Evolutionary conservation across 108 stramenopile genomes (phyloP).

Genomic region (Asterionellopsis glacialis): DNA sequence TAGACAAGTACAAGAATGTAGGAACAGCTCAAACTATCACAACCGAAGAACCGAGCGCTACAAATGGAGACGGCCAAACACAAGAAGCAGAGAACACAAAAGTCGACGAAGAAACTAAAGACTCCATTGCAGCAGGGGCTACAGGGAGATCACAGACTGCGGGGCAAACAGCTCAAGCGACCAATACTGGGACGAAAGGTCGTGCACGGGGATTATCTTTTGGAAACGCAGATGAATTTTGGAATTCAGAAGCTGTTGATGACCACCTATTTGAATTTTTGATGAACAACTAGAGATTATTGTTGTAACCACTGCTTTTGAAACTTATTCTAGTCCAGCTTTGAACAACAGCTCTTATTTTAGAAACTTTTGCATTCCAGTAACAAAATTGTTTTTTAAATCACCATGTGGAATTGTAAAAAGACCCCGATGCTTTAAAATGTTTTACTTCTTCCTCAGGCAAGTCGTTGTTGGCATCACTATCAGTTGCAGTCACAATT

Average conservation of each 20-base stretch:
- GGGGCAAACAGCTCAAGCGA: slow-evolving; percentile 26
- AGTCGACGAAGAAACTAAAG: neutral
- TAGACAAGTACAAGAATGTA: slow-evolving; percentile 52
- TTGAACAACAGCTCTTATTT: too few relatives aligned
- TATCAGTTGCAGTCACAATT: too few relatives aligned
- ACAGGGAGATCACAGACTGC: slow-evolving; percentile 15
- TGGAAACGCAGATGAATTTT: slow-evolving; percentile 51
- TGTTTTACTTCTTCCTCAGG: too few relatives aligned
- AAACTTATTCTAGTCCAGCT: too few relatives aligned
- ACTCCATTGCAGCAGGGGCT: neutral
- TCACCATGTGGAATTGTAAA: too few relatives aligned
- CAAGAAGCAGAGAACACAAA: neutral
- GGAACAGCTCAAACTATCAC: neutral
- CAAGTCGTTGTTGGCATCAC: too few relatives aligned
- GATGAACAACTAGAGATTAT: slow-evolving; percentile 32
- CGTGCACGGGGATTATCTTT: slow-evolving; percentile 27
- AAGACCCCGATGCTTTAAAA: too few relatives aligned
- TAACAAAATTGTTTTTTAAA: too few relatives aligned
- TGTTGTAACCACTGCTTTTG: too few relatives aligned
- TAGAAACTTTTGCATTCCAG: too few relatives aligned
- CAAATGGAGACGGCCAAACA: neutral
- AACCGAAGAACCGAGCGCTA: neutral
- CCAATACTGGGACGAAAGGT: neutral
- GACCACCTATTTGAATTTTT: slow-evolving; percentile 85
- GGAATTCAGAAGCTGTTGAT: slow-evolving; percentile 67